Evolutionary conservation across 345 rosid genomes (phyloP), one percentile per base, ranked within the genome.

Genomic region (Capsella bursapastoris): DNA sequence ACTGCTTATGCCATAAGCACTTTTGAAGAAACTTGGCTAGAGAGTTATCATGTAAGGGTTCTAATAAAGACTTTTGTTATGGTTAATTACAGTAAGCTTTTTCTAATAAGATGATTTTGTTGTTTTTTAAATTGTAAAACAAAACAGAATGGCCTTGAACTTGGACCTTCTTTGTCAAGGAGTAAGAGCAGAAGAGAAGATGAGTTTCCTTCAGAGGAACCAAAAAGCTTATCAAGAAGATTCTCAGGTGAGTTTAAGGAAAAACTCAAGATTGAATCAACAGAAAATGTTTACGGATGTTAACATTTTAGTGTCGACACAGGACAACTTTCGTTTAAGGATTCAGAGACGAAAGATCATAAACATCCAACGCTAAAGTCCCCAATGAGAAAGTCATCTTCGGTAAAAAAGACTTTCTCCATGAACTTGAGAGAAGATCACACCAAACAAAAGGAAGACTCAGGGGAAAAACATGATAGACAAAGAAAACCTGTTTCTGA

Each of bases 1-100:
- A 44, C 81, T 32, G 81, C 81, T 58, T 78, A 71, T 50, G 81
- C 81, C 62, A 66, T 78, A 66, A 44, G 69, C 37, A 71, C 57
- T 41, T 51, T 61, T 27, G 58, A 78, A 58, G 44, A 66, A 58
- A 65, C 56, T 15, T 60, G 77, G 81, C 66, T 48, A 40, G 13
- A 70, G 12, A 70, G 47, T 56, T 76, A 70, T 56, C 60, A 76
- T 29, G 80, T 70, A 70, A 37, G 66, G 15, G 12, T 32, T 61
- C 22, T 48, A 3, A 29, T 14, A 32, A 11, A 13, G 0, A 50
- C 1, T 5, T 2, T n/a, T 62, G 7, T 50, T 16, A 35, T 6
- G 25, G 41, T 27, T 25, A 2, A 38, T 25, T 28, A 14, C 43
- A 22, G 35, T 58, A 58, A 38, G 28, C 28, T 28, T 8, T 37